Evolutionary conservation across 2,329 filamentous ascomycete species (phyloP), one percentile per base, ranked within the genome.

Genomic region (Aureobasidium sp.): DNA sequence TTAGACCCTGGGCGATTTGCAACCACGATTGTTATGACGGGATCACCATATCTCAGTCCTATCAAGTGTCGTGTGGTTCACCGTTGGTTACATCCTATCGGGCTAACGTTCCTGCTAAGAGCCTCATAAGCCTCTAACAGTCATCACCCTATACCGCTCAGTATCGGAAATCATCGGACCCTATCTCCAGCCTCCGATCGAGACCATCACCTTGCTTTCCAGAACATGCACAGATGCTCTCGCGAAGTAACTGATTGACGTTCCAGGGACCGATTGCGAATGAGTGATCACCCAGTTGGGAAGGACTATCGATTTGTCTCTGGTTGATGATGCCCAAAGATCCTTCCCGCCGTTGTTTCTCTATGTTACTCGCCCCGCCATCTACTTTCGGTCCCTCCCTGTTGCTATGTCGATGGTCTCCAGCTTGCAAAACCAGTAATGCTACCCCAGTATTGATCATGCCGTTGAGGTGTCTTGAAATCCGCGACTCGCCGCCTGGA

Each of bases 321-420:
- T 44, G 53, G 41, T 46, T 44, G 8, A 34, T 44, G 26, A 24
- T 39, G 39, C n/a, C 29, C 39, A 26, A 20, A 5, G 10, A 44
- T 37, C n/a, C 43, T 34, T 37, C 10, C 52, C 12, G 10, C 55
- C 55, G 55, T 59, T 59, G 32, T 8, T 59, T 8, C n/a, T n/a
- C 53, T 47, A 27, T 59, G 20, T 34, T 13, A 29, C 17, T 34
- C 24, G 53, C n/a, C 29, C 39, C 29, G 29, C 41, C 32, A 12
- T 59, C 27, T 17, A 12, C 7, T 20, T 37, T 24, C n/a, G n/a
- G 9, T 34, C 29, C 7, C 12, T 12, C 7, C 27, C 26, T 27
- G 55, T 59, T 59, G 55, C 55, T 59, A 12, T 59, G 55, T 59
- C 29, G 24, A 59, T 44, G 29, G 20, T 8, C 13, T 46, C 17